These are phyloP conservation scores for Mrakiaceae sp. DNA, from an alignment of 1,284 basidiomycete genomes.

Conservation along the genomic window DNA sequence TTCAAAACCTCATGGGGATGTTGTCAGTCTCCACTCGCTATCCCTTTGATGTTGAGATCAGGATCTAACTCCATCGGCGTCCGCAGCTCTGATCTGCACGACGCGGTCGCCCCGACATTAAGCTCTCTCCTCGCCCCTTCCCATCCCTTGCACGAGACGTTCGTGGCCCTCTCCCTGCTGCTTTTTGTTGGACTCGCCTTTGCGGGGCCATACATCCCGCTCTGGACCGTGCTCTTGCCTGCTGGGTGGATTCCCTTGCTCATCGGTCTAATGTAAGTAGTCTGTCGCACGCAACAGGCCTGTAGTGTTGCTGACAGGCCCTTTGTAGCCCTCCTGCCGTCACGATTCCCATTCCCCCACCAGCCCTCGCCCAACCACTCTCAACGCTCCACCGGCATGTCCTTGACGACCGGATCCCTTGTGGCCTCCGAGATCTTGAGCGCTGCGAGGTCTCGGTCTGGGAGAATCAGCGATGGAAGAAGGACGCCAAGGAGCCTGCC, in stretches of 20 bases:
- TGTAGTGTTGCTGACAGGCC: background rate
- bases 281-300: background rate
- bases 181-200: background rate
- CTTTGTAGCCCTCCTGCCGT: background rate
- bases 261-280: slow-evolving; percentile 6
- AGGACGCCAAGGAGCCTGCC: background rate
- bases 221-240: slow-evolving; percentile 1
- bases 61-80: background rate
- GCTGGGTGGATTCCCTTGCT: slow-evolving; percentile 8
- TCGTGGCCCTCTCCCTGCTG: slow-evolving; percentile 2
- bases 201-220: slow-evolving; percentile 1
- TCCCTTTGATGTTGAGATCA: background rate
- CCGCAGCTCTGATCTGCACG: slow-evolving; percentile 4
- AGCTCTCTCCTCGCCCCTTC: background rate
- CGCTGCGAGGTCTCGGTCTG: background rate
- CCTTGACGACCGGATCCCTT: slow-evolving; percentile 8
- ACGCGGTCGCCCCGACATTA: background rate
- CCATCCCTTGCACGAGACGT: slow-evolving; percentile 7
- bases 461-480: slow-evolving; percentile 2
- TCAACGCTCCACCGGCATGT: background rate
- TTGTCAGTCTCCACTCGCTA: slow-evolving; percentile 24
- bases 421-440: background rate
- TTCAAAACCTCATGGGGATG: slow-evolving; percentile 37
- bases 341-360: background rate
- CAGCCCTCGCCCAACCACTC: background rate